Percentiles rank a stretch among this genome's conserved stretches.
Conservation (phyloP, 2,329 filamentous ascomycete genomes). For the Plectosphaerella sp. region DNA sequence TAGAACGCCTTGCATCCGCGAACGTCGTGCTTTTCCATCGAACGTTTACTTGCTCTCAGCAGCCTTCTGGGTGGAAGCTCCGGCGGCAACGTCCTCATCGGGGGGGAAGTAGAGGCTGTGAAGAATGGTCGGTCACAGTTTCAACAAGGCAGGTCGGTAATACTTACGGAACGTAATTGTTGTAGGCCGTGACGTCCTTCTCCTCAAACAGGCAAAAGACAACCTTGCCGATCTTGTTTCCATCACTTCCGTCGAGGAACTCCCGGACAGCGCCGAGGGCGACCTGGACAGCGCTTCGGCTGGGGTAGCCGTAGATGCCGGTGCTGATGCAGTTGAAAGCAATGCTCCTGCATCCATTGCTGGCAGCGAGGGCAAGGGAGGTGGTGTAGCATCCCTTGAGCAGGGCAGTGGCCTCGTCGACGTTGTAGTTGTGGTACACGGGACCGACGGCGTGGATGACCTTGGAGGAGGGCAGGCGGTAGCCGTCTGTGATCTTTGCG, state of each 20-base stretch:
- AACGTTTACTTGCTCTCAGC: no score
- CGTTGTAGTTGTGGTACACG: slow-evolving; percentile 51
- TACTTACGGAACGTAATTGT: slow-evolving; percentile 67
- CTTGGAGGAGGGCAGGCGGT: slow-evolving; percentile 68
- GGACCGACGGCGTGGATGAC: slow-evolving; percentile 93
- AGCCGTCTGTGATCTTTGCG: slow-evolving; percentile 78
- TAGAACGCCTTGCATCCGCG: no score
- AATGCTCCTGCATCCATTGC: slow-evolving; percentile 62
- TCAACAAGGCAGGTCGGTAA: not conserved
- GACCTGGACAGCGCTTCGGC: slow-evolving; percentile 63
- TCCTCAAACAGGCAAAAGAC: slow-evolving; percentile 80
- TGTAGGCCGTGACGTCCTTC: slow-evolving; percentile 75
- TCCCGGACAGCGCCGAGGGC: slow-evolving; percentile 57
- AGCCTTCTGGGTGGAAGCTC: no score
- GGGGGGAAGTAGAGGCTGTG: not conserved
- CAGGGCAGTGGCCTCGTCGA: slow-evolving; percentile 39
- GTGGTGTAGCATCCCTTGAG: slow-evolving; percentile 63
- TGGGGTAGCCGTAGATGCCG: slow-evolving; percentile 86
- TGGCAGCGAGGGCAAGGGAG: slow-evolving; percentile 67
- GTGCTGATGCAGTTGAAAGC: slow-evolving; percentile 86
- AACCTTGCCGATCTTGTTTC: slow-evolving; percentile 60
- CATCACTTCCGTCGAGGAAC: slow-evolving; percentile 45
- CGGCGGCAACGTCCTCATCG: not conserved
- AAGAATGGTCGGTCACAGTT: not conserved
- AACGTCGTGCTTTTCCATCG: no score